These are phyloP conservation scores for Diaporthe nobilis DNA, from an alignment of 2,329 filamentous ascomycete genomes.

Conservation along the genomic window DNA sequence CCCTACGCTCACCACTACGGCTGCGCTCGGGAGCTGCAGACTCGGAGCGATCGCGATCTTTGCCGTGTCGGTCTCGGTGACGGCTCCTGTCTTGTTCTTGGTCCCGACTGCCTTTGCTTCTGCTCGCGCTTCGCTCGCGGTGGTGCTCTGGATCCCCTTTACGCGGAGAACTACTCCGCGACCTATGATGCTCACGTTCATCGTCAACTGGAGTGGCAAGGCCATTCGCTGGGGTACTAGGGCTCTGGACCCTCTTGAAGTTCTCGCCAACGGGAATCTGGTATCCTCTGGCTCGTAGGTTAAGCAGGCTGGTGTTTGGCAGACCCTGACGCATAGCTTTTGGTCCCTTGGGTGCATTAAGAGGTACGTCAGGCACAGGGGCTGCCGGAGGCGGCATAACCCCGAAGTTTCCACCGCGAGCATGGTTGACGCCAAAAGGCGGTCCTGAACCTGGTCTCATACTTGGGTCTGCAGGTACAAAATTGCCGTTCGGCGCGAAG, in stretches of 20 bases:
- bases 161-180: constrained; percentile 63
- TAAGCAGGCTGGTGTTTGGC: constrained; percentile 83
- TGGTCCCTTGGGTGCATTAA: constrained; percentile 90
- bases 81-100: constrained; percentile 34
- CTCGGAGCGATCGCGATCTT: constrained; percentile 38
- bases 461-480: constrained; percentile 39
- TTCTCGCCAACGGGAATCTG: constrained; percentile 52
- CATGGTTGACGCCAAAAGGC: constrained; percentile 31
- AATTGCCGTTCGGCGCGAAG: constrained; percentile 32
- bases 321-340: constrained; percentile 94
- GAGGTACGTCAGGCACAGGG: constrained; percentile 60
- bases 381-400: constrained; percentile 43
- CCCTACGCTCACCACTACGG: constrained; percentile 40
- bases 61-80: constrained; percentile 38
- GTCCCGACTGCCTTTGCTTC: constrained; percentile 41
- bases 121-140: constrained; percentile 46
- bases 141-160: constrained; percentile 46
- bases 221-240: constrained; percentile 41
- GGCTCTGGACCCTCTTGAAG: constrained; percentile 51
- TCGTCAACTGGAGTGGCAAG: constrained; percentile 41
- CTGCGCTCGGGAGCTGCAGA: constrained; percentile 31
- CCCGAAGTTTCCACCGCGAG: constrained; percentile 41
- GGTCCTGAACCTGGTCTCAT: constrained; percentile 40
- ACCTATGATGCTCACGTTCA: constrained; percentile 53
- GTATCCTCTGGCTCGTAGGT: constrained; percentile 69